phyloP scores from a whole-genome alignment of 164 flowering plant genomes.

The grape (Vitis vinifera) region ASM3070453v1 NC_081815.1:19231001-19231500 shows the following conservation, averaged over 20 bases:
- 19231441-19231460: not conserved
- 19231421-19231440: constrained; percentile 6
- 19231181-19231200: constrained; percentile 43
- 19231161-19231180: constrained; percentile 38
- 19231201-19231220: constrained; percentile 30
- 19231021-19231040: constrained; percentile 29
- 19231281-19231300: too few relatives aligned
- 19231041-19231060: constrained; percentile 42
- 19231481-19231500: too few relatives aligned
- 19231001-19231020: not conserved
- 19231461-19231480: too few relatives aligned
- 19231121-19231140: constrained; percentile 41
- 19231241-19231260: constrained; percentile 26
- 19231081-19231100: constrained; percentile 28
- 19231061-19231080: constrained; percentile 33
- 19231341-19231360: constrained; percentile 34
- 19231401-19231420: constrained; percentile 34
- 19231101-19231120: constrained; percentile 33
- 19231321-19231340: constrained; percentile 12
- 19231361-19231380: constrained; percentile 46
- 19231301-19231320: constrained; percentile 28
- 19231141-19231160: constrained; percentile 47
- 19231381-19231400: constrained; percentile 32
- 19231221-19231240: constrained; percentile 25
- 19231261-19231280: too few relatives aligned